These are phyloP conservation scores for Debaryomyces coudertii DNA, from an alignment of 1,139 yeast species.

Conservation along the genomic window DNA sequence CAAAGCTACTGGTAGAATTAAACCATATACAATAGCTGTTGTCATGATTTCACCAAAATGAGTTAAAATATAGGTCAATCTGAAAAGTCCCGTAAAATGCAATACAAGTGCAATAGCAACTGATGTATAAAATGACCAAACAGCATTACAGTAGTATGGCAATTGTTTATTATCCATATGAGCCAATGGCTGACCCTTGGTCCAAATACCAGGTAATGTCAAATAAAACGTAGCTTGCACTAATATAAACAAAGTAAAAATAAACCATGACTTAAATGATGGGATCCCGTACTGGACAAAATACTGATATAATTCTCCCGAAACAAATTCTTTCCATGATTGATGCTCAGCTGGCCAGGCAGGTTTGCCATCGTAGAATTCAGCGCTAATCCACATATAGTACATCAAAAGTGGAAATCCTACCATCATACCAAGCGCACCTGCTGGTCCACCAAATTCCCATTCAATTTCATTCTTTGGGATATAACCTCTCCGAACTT, in stretches of 20 bases:
- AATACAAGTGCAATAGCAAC: constrained; percentile 58
- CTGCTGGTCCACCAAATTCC: constrained; percentile 95
- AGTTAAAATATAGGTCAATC: constrained; percentile 72
- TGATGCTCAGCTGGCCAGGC: constrained; percentile 71
- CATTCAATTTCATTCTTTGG: constrained; percentile 55
- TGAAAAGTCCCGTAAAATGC: constrained; percentile 76
- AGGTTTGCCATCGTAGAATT: constrained; percentile 71
- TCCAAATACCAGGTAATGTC: constrained; percentile 92
- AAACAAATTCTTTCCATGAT: constrained; percentile 56
- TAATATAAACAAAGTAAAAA: constrained; percentile 71
- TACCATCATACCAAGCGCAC: constrained; percentile 88
- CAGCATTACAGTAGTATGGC: constrained; percentile 92
- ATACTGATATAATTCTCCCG: constrained; percentile 44
- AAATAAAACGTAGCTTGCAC: constrained; percentile 77
- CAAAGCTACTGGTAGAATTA: constrained; percentile 60
- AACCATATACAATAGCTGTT: constrained; percentile 81
- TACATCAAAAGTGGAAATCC: constrained; percentile 95
- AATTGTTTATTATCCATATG: constrained; percentile 80
- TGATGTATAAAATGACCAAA: constrained; percentile 77
- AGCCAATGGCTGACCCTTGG: constrained; percentile 88
- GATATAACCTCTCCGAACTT: constrained; percentile 29
- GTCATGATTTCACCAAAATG: constrained; percentile 92
- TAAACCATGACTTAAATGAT: constrained; percentile 61
- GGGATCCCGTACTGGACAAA: constrained; percentile 70
- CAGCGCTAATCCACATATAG: constrained; percentile 93